These are phyloP conservation scores for Cardamine occulta DNA, from an alignment of 345 rosid species.

Conservation along the genomic window DNA sequence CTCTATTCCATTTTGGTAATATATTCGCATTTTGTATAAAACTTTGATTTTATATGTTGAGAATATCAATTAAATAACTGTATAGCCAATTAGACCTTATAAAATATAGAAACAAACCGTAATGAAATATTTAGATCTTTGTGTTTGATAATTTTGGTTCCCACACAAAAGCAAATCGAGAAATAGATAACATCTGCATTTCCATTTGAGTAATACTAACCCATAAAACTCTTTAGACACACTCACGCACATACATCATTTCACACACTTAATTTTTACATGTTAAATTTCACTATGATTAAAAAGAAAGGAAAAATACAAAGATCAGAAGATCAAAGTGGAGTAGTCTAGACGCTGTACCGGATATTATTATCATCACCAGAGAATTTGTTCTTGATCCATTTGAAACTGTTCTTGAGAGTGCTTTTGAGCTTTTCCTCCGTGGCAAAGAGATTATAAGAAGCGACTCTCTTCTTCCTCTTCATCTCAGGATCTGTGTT, in stretches of 20 bases:
- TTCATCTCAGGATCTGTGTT: conserved; percentile 75
- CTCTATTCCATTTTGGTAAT: too few species aligned
- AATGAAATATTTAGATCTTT: not conserved
- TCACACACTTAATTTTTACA: conserved; percentile 36
- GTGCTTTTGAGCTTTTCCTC: conserved; percentile 81
- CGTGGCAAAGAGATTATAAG: conserved; percentile 67
- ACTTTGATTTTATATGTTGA: too few species aligned
- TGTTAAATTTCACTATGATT: conserved; percentile 20
- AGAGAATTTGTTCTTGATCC: conserved; percentile 85
- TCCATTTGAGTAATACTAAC: conserved; percentile 19
- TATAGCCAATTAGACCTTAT: not conserved
- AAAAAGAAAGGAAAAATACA: conserved; percentile 12
- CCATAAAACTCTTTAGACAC: not conserved
- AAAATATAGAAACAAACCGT: not conserved
- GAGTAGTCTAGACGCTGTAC: conserved; percentile 41
- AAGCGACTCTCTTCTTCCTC: conserved; percentile 89
- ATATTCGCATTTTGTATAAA: too few species aligned
- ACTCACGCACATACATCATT: conserved; percentile 10
- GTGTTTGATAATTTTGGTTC: conserved; percentile 7
- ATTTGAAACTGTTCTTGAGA: conserved; percentile 81
- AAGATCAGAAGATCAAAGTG: conserved; percentile 12
- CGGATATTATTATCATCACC: conserved; percentile 46
- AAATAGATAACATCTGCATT: conserved; percentile 13
- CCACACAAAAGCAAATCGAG: not conserved
- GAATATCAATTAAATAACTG: not conserved